Evolutionary conservation across 495 filamentous ascomycete species (phyloP).

Genomic region (Acidomyces sp.): DNA sequence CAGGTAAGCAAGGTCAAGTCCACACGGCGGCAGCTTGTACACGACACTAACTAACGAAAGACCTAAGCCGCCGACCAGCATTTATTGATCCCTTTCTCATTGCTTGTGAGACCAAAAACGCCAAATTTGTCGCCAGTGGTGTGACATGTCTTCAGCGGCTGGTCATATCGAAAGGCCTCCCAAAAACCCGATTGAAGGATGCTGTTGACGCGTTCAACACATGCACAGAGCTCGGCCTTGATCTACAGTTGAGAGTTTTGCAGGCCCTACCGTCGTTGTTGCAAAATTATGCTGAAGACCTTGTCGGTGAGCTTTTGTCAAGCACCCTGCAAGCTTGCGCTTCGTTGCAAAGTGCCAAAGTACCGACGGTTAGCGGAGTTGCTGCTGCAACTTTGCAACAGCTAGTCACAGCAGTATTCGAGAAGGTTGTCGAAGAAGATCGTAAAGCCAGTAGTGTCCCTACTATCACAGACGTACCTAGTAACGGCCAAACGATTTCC

Average conservation of each 20-base stretch:
- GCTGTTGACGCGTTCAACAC: constrained; percentile 79
- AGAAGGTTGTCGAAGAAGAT: constrained; percentile 76
- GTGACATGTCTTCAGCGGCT: constrained; percentile 81
- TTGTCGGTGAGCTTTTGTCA: constrained; percentile 68
- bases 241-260: constrained; percentile 91
- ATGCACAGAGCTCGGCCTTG: constrained; percentile 57
- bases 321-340: constrained; percentile 81
- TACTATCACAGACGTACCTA: constrained; percentile 46
- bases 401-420: constrained; percentile 80
- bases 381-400: constrained; percentile 91
- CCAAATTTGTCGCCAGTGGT: constrained; percentile 74
- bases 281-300: constrained; percentile 74
- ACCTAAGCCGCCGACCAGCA: constrained; percentile 64
- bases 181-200: constrained; percentile 60
- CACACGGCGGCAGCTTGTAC: not conserved
- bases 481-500: constrained; percentile 46
- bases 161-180: constrained; percentile 63
- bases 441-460: constrained; percentile 39
- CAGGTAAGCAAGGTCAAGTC: constrained; percentile 47
- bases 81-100: constrained; percentile 89
- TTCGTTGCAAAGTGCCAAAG: constrained; percentile 77
- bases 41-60: constrained; percentile 36
- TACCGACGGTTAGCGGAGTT: constrained; percentile 81
- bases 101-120: constrained; percentile 77
- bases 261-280: constrained; percentile 84